These are phyloP conservation scores for Helminthosporium solani DNA, from an alignment of 2,329 filamentous ascomycete species.

Conservation along the genomic window DNA sequence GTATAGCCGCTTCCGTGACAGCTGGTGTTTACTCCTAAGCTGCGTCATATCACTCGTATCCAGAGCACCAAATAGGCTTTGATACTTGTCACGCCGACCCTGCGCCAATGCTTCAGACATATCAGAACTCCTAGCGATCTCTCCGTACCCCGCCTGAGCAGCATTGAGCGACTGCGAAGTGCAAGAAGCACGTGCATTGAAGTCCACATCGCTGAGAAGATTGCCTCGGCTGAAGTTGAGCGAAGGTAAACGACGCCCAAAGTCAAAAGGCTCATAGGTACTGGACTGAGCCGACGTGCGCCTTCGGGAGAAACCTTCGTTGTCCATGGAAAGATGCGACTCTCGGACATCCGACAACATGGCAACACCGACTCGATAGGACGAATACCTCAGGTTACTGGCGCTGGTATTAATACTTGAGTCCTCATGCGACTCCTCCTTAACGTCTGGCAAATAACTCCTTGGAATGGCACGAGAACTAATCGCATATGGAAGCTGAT, in stretches of 20 bases:
- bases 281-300: slow-evolving; percentile 23
- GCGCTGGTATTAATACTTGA: slow-evolving; percentile 44
- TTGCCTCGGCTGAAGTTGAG: slow-evolving; percentile 52
- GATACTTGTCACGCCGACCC: slow-evolving; percentile 47
- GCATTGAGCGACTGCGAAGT: slow-evolving; percentile 38
- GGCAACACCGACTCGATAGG: slow-evolving; percentile 25
- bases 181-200: slow-evolving; percentile 45
- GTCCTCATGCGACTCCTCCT: slow-evolving; percentile 52
- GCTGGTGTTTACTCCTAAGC: slow-evolving; percentile 14
- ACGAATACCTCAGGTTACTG: slow-evolving; percentile 34
- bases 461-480: not conserved
- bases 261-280: slow-evolving; percentile 18
- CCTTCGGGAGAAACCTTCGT: slow-evolving; percentile 18
- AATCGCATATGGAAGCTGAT: not conserved
- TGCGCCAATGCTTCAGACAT: slow-evolving; percentile 36
- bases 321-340: slow-evolving; percentile 20
- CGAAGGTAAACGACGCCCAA: slow-evolving; percentile 46
- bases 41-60: slow-evolving; percentile 31
- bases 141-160: not conserved
- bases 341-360: slow-evolving; percentile 17
- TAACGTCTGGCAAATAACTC: slow-evolving; percentile 46
- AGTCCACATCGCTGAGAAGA: slow-evolving; percentile 46
- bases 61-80: slow-evolving; percentile 48
- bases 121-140: slow-evolving; percentile 32
- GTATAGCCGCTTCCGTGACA: slow-evolving; percentile 30